Conservation (phyloP, 768 basidiomycete species). For the Hysterangium stoloniferum region DNA sequence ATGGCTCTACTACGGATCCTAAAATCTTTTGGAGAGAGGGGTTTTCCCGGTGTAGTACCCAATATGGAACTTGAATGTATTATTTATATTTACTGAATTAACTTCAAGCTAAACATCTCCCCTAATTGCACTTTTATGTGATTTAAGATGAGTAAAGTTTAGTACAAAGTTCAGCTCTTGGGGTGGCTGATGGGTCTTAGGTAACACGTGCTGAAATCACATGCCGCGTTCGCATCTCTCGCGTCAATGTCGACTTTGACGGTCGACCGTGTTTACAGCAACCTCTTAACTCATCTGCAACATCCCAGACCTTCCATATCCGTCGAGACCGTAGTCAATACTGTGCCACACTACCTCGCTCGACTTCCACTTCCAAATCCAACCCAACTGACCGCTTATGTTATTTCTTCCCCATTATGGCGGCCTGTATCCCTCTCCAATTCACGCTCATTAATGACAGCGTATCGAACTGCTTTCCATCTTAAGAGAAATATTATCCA, state of each 20-base stretch:
- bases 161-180: too few species aligned
- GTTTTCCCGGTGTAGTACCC: too few species aligned
- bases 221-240: too few species aligned
- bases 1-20: too few species aligned
- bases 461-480: constrained; percentile 55
- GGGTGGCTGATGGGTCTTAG: too few species aligned
- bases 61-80: too few species aligned
- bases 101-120: too few species aligned
- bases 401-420: constrained; percentile 50
- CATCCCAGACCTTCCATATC: constrained; percentile 36
- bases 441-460: constrained; percentile 42
- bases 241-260: background rate
- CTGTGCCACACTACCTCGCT: constrained; percentile 54
- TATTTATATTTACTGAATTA: too few species aligned
- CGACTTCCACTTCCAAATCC: constrained; percentile 35
- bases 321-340: constrained; percentile 42
- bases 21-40: too few species aligned
- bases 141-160: too few species aligned
- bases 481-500: constrained; percentile 38
- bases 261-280: constrained; percentile 29
- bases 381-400: constrained; percentile 49
- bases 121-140: too few species aligned
- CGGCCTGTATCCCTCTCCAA: constrained; percentile 30
- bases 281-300: constrained; percentile 47
- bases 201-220: too few species aligned